Base-by-base conservation (phyloP, 75 land plant genomes). In the Picea glauca region DNA sequence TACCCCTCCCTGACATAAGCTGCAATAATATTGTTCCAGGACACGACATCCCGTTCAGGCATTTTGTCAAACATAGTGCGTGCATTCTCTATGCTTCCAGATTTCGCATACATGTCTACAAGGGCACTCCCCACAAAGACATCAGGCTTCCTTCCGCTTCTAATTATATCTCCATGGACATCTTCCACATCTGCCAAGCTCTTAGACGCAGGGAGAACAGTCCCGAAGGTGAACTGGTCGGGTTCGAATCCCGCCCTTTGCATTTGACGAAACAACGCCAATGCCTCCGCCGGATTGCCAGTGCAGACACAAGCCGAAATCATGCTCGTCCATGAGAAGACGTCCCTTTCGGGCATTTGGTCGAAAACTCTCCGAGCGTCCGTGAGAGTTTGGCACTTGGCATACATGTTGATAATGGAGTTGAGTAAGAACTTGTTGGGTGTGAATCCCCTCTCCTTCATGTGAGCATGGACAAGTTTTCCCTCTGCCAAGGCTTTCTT, bases 11-110 rank as follows among this genome's bases (percentile, higher is more conserved):
- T 78, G 26, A 75, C 67, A 65, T 80, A 86, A 0, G 88, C 84
- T 20, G 82, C n/a, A 32, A 89, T 76, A 76, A 89, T 72, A 31
- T 88, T 81, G 72, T 86, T 86, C 91, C 91, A 89, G 3, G 85
- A 70, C 26, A 83, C 85, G 14, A 85, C 89, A 68, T 84, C 81
- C 21, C 84, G 40, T 0, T 46, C 15, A 4, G 83, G 81, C 81
- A 87, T 83, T 81, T 81, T 82, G 31, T 84, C 89, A 58, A 87
- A 87, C 79, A 87, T 72, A 66, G 73, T 79, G 8, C 75, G 72
- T 14, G 85, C 88, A 58, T 81, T 81, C 9, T 14, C 33, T 12
- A 87, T n/a, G 66, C 68, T 35, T 15, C 84, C 86, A 43, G 84
- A 80, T 30, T 62, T 57, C 2, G 82, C 73, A 15, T 74, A 84